A percentile compares a stretch with the other conserved stretches of the same genome.
Evolutionary conservation across 345 rosid species (phyloP).

Genomic region (Capsella bursapastoris): DNA sequence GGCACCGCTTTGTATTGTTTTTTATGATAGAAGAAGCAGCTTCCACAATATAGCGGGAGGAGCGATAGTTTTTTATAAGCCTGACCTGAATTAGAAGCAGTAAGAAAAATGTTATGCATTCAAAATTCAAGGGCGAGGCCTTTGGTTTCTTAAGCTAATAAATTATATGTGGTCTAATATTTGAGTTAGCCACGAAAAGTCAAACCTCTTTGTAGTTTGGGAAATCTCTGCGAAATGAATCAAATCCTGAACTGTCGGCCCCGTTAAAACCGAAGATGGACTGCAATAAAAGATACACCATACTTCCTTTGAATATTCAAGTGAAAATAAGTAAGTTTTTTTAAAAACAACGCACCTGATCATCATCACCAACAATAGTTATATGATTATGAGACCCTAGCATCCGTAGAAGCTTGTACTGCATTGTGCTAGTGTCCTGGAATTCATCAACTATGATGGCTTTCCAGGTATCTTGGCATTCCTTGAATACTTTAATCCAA

Average conservation of each 20-base stretch:
- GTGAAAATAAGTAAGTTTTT: not conserved
- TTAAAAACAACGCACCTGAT: constrained; percentile 61
- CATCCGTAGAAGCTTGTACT: constrained; percentile 66
- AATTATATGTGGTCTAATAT: constrained; percentile 6
- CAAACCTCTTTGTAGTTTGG: constrained; percentile 78
- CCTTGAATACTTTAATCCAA: constrained; percentile 66
- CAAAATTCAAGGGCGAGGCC: not conserved
- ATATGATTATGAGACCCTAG: constrained; percentile 78
- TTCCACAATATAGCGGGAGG: constrained; percentile 86
- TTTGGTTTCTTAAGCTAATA: constrained; percentile 13
- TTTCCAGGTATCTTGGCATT: constrained; percentile 79
- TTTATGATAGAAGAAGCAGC: constrained; percentile 86
- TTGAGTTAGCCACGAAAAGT: constrained; percentile 4
- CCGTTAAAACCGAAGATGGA: constrained; percentile 95
- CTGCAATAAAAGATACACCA: constrained; percentile 51
- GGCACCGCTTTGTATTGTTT: constrained; percentile 72
- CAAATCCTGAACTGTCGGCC: constrained; percentile 88
- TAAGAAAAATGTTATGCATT: constrained; percentile 16
- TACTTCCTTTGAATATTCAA: constrained; percentile 9
- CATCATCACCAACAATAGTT: constrained; percentile 94
- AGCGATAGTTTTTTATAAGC: constrained; percentile 83
- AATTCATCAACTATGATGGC: constrained; percentile 91
- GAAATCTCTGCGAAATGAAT: constrained; percentile 86
- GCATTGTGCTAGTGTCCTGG: constrained; percentile 96
- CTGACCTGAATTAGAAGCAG: constrained; percentile 58